Evolutionary conservation across 768 basidiomycete genomes (phyloP).

Genomic region (Suillus luteus): DNA sequence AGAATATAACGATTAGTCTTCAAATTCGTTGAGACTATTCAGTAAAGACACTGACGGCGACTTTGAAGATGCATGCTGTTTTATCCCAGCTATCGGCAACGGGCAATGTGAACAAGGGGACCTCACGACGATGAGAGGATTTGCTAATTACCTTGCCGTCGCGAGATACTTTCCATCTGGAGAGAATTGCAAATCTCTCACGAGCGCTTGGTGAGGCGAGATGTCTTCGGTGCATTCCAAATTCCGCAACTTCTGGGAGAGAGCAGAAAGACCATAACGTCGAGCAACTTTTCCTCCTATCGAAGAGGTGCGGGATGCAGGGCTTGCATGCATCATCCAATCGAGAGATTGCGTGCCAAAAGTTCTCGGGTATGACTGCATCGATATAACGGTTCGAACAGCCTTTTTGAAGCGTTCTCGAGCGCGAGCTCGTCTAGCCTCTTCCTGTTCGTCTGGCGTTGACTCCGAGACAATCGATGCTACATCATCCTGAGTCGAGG

Average conservation of each 20-base stretch:
- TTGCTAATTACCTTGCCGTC: slow-evolving; percentile 44
- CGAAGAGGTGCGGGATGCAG: neutral
- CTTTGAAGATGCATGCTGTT: slow-evolving; percentile 51
- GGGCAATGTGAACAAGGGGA: slow-evolving; percentile 12
- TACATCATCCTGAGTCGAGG: slow-evolving; percentile 14
- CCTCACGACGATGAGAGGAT: slow-evolving; percentile 12
- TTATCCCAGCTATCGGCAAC: slow-evolving; percentile 45
- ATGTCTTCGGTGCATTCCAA: slow-evolving; percentile 44
- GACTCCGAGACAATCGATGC: slow-evolving; percentile 30
- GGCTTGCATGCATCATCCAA: neutral
- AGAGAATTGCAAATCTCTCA: slow-evolving; percentile 58
- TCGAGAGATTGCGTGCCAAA: neutral
- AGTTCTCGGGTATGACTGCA: slow-evolving; percentile 23
- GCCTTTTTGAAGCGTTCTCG: slow-evolving; percentile 42
- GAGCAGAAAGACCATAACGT: neutral
- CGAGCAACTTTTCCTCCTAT: neutral
- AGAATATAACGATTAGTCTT: slow-evolving; percentile 17
- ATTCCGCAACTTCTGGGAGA: slow-evolving; percentile 37
- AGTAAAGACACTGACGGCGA: slow-evolving; percentile 39
- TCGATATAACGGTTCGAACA: slow-evolving; percentile 50
- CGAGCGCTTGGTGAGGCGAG: slow-evolving; percentile 51
- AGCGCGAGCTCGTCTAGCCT: slow-evolving; percentile 29
- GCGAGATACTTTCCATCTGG: slow-evolving; percentile 55
- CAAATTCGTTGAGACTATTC: neutral
- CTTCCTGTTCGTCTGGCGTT: slow-evolving; percentile 29